phyloP scores from a whole-genome alignment of 179 eudicot genomes.

The Gypsophila paniculata region DNA sequence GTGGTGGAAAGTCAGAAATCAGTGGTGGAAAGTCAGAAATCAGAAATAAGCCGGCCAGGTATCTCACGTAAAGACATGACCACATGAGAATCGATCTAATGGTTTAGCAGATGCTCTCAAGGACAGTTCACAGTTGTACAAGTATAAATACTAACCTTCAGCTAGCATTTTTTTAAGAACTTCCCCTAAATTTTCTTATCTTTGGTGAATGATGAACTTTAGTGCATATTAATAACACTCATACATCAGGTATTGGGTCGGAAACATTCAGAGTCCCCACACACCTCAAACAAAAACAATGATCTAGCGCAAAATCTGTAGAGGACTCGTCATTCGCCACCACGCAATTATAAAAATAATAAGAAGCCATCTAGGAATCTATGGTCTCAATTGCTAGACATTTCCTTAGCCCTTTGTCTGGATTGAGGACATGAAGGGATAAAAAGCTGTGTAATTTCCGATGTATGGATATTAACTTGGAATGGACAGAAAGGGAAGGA shows the following conservation, averaged over 20 bases:
- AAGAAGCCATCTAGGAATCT: not conserved
- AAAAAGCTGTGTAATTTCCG: no score
- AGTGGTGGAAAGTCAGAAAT: no score
- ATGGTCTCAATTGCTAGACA: not conserved
- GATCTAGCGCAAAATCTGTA: not conserved
- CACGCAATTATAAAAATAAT: not conserved
- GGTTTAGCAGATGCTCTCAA: not conserved
- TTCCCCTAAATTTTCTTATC: no score
- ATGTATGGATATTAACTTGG: no score
- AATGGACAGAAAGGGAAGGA: no score
- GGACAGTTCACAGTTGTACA: not conserved
- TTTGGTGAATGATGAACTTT: no score
- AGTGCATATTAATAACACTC: not conserved
- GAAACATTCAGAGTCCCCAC: not conserved
- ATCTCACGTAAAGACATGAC: not conserved
- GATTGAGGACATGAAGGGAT: no score
- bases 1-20: conserved; percentile 2
- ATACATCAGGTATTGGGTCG: not conserved
- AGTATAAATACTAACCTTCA: no score
- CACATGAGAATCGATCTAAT: conserved; percentile 5
- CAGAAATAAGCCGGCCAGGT: conserved; percentile 2
- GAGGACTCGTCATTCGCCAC: not conserved
- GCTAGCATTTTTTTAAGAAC: no score
- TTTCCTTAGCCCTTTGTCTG: not conserved
- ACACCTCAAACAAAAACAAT: not conserved